These are phyloP conservation scores for Dothidotthia symphoricarpi DNA, from an alignment of 2,329 filamentous ascomycete species.

Conservation along the genomic window DNA sequence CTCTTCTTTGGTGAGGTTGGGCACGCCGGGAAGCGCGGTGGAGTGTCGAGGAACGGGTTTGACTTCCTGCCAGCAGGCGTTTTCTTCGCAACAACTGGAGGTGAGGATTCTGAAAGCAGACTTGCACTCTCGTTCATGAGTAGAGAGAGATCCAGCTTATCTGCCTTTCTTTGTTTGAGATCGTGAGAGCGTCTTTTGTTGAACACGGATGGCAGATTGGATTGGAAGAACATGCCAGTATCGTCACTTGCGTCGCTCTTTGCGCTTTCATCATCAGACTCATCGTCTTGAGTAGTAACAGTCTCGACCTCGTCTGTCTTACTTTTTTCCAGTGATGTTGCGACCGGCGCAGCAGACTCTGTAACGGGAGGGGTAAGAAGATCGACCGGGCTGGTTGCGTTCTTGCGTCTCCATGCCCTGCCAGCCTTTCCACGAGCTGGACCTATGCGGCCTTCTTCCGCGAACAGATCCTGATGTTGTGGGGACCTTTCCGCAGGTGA, in stretches of 20 bases:
- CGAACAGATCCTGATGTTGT: conserved; percentile 37
- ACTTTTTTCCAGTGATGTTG: conserved; percentile 8
- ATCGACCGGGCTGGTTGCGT: conserved; percentile 39
- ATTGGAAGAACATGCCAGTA: conserved; percentile 41
- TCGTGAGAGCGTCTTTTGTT: conserved; percentile 24
- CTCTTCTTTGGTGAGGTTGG: conserved; percentile 33
- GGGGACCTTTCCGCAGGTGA: conserved; percentile 13
- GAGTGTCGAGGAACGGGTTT: conserved; percentile 35
- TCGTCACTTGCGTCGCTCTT: conserved; percentile 35
- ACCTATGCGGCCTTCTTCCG: conserved; percentile 26
- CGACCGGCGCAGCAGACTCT: conserved; percentile 3
- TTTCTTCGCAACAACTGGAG: conserved; percentile 19
- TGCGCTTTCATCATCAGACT: conserved; percentile 13
- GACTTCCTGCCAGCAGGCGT: conserved; percentile 13
- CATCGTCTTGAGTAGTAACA: conserved; percentile 5
- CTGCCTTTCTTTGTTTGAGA: conserved; percentile 20
- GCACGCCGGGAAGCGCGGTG: conserved; percentile 28
- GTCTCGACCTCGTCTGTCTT: conserved; percentile 17
- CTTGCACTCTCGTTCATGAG: conserved; percentile 35
- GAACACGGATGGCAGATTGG: conserved; percentile 29
- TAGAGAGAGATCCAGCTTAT: conserved; percentile 33
- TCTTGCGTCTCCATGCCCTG: conserved; percentile 45
- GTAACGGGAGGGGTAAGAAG: neutral
- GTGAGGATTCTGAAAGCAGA: conserved; percentile 32
- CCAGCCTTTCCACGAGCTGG: conserved; percentile 44